A percentile compares a stretch with the other conserved stretches of the same genome.
phyloP scores from a whole-genome alignment of 345 rosid species.

The Rhodamnia argentea region DNA sequence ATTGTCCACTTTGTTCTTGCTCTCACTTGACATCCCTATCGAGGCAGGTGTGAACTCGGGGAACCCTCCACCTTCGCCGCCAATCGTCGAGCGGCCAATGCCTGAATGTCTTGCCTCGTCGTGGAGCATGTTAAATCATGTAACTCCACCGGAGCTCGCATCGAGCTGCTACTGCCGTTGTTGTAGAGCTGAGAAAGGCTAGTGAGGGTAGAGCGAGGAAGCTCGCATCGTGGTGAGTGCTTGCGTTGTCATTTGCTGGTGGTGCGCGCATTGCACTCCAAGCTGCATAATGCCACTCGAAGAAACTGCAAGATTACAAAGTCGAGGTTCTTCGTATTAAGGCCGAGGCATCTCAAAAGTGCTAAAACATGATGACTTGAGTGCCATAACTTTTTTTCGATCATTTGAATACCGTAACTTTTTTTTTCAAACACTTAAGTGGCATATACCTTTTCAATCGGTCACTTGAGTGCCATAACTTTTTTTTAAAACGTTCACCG shows the following conservation, averaged over 20 bases:
- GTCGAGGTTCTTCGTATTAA: neutral
- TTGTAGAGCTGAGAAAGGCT: slow-evolving; percentile 15
- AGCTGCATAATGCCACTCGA: slow-evolving; percentile 67
- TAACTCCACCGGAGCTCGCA: slow-evolving; percentile 30
- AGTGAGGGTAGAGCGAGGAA: slow-evolving; percentile 74
- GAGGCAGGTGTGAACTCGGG: slow-evolving; percentile 30
- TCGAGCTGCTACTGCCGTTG: slow-evolving; percentile 67
- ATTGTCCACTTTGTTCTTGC: slow-evolving; percentile 74
- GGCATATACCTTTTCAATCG: no score
- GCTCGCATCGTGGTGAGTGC: slow-evolving; percentile 83
- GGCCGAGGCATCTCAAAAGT: neutral
- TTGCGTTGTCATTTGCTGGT: slow-evolving; percentile 80
- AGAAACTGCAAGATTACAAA: slow-evolving; percentile 34
- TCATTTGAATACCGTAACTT: no score
- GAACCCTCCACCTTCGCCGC: slow-evolving; percentile 37
- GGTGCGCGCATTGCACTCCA: slow-evolving; percentile 77
- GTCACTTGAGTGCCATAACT: no score
- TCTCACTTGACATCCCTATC: neutral
- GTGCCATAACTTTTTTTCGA: no score
- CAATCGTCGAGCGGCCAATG: slow-evolving; percentile 36
- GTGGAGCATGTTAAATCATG: slow-evolving; percentile 54
- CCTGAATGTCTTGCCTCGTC: slow-evolving; percentile 53
- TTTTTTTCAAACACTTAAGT: no score
- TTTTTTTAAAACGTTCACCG: no score
- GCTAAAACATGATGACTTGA: neutral